These are phyloP conservation scores for Hemileccinum rubropunctum DNA, from an alignment of 768 basidiomycete genomes.

Conservation along the genomic window DNA sequence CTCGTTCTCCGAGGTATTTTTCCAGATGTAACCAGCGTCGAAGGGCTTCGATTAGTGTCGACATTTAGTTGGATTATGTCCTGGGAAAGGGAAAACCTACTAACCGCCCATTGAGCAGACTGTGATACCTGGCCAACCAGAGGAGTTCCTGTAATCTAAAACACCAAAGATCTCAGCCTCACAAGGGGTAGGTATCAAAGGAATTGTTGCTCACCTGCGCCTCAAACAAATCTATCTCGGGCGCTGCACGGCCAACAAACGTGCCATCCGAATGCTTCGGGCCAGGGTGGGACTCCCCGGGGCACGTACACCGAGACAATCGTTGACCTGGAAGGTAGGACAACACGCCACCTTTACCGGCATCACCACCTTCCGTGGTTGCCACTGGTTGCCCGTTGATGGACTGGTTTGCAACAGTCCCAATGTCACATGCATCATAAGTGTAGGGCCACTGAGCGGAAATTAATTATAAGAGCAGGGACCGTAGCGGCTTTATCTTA, in stretches of 20 bases:
- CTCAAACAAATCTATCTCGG: constrained; percentile 91
- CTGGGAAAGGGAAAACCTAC: constrained; percentile 27
- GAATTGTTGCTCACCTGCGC: constrained; percentile 47
- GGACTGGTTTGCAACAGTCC: constrained; percentile 81
- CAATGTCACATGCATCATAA: constrained; percentile 78
- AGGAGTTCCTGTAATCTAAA: constrained; percentile 45
- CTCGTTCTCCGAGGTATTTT: constrained; percentile 57
- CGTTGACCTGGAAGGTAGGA: constrained; percentile 81
- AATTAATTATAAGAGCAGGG: not conserved
- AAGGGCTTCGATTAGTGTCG: constrained; percentile 53
- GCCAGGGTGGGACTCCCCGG: constrained; percentile 80
- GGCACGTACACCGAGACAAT: constrained; percentile 84
- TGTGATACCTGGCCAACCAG: constrained; percentile 70
- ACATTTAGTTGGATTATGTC: not conserved
- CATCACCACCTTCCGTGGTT: constrained; percentile 59
- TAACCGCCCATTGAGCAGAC: constrained; percentile 78
- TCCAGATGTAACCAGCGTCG: constrained; percentile 68
- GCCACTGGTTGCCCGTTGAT: constrained; percentile 64
- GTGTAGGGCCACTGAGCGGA: constrained; percentile 58
- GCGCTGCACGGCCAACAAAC: constrained; percentile 79
- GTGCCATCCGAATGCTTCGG: constrained; percentile 71
- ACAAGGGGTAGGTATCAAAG: constrained; percentile 10
- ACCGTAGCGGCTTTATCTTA: constrained; percentile 17
- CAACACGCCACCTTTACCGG: constrained; percentile 42
- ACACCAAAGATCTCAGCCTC: constrained; percentile 18